Percentiles rank a stretch among this genome's conserved stretches.
Conservation (phyloP, 495 filamentous ascomycete genomes). For the Saxophila tyrrhenica region DNA sequence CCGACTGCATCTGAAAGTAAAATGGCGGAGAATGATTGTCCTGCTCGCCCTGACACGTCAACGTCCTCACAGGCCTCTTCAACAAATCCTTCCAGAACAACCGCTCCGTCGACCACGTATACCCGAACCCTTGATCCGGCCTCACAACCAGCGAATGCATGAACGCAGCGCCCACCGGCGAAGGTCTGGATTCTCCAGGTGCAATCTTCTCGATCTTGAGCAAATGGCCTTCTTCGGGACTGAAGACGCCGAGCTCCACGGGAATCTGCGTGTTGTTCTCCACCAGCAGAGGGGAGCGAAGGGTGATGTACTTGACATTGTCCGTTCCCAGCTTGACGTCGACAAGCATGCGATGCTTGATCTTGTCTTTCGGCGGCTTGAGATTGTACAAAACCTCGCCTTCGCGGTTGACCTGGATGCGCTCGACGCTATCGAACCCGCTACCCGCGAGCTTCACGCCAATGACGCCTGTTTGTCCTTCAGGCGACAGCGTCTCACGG, state of each 20-base stretch:
- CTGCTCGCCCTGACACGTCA: conserved; percentile 76
- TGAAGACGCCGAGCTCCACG: conserved; percentile 87
- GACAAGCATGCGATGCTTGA: conserved; percentile 80
- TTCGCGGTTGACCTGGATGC: conserved; percentile 84
- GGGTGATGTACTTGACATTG: conserved; percentile 95
- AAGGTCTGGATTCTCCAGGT: conserved; percentile 80
- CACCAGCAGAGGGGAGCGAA: conserved; percentile 88
- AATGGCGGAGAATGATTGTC: conserved; percentile 69
- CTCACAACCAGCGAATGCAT: conserved; percentile 82
- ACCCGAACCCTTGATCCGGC: conserved; percentile 94
- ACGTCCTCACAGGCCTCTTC: conserved; percentile 65
- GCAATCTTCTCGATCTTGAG: conserved; percentile 96
- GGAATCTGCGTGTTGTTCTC: conserved; percentile 97
- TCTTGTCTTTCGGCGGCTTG: conserved; percentile 66
- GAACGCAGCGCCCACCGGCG: conserved; percentile 85
- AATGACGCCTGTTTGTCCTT: conserved; percentile 64
- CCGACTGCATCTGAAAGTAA: conserved; percentile 89
- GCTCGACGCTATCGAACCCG: conserved; percentile 79
- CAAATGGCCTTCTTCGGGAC: conserved; percentile 75
- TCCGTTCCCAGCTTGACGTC: conserved; percentile 82
- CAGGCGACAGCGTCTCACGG: conserved; percentile 78
- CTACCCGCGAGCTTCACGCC: conserved; percentile 81
- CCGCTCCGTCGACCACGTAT: conserved; percentile 80
- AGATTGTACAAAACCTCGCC: conserved; percentile 83
- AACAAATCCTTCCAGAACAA: conserved; percentile 89